Base-by-base conservation (phyloP, 148 eudicot species). In the Rhododendron molle region DNA sequence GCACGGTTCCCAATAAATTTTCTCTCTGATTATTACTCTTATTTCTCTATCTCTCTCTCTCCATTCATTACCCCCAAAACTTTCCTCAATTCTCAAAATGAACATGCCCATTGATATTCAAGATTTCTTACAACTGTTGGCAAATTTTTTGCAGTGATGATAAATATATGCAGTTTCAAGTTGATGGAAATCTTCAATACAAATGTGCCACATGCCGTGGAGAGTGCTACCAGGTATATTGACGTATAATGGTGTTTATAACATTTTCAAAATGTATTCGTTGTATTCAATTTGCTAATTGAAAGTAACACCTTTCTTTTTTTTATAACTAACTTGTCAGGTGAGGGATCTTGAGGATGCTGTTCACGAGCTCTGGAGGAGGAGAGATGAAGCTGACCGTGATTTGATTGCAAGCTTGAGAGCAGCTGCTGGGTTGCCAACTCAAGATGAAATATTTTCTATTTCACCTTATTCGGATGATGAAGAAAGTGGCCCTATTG, bases 401-500 rank as follows among this genome's bases (percentile, higher is more conserved):
- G 98, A 95, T 91, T 84, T 95, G 82, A 97, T 97, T 76, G 88
- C 92, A 85, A 92, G 91, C 90, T 88, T 97, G 92, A 92, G 99
- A 89, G 96, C 94, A 81, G 98, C 95, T 89, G 98, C 98, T 84
- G 99, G 99, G 72, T 90, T 97, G 89, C 98, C 99, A 52, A 92
- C 93, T 83, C 92, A 95, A 88, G 99, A 97, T 65, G 98, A 97
- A 87, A 93, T 94, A 79, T 97, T 93, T 92, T 90, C 94, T 73
- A 92, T 95, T 81, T 91, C 95, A n/a, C 99, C 99, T 65, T 96
- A 93, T 88, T 95, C 99, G 38, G 99, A 95, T 88, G 99, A 95
- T 88, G 99, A 97, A 84, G 98, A 97, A 78, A 86, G 86, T 88
- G 95, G 88, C 62, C 95, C 93, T 74, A 81, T 85, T 47, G 58